Evolutionary conservation across 306 rosid species (phyloP).

Genomic region (Cucurbita maxima): DNA sequence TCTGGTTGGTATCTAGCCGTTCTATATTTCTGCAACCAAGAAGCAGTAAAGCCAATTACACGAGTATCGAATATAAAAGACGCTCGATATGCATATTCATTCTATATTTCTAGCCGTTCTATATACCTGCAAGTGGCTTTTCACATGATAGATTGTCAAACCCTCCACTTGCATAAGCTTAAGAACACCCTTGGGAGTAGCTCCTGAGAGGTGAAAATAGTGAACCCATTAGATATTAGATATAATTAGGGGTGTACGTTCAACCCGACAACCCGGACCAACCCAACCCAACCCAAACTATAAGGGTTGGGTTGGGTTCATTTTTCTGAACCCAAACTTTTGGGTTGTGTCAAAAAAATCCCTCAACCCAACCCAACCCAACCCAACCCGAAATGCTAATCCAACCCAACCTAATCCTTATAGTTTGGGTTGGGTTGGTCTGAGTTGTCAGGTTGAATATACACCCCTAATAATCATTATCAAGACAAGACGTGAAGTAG

Average conservation of each 20-base stretch:
- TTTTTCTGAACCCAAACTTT: no score
- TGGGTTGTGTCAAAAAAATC: no score
- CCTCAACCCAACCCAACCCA: no score
- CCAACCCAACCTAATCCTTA: no score
- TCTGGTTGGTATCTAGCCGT: slow-evolving; percentile 98
- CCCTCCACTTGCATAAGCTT: slow-evolving; percentile 92
- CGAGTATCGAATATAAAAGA: slow-evolving; percentile 9
- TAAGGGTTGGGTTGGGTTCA: no score
- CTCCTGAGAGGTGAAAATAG: slow-evolving; percentile 38
- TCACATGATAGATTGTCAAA: slow-evolving; percentile 94
- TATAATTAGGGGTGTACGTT: not conserved
- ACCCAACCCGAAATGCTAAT: no score
- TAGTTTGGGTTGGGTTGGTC: no score
- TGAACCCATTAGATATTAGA: slow-evolving; percentile 7
- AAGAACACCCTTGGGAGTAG: slow-evolving; percentile 97
- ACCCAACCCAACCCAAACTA: no score
- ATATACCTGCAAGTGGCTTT: slow-evolving; percentile 91
- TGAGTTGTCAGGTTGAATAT: no score
- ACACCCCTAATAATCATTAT: slow-evolving; percentile 6
- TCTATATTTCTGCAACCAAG: slow-evolving; percentile 87
- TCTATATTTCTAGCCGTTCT: no score
- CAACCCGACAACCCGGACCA: no score
- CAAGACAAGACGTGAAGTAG: slow-evolving; percentile 2
- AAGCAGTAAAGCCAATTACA: slow-evolving; percentile 18
- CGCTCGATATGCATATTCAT: not conserved